Evolutionary conservation across 2,329 filamentous ascomycete species (phyloP), one percentile per base, ranked within the genome.

Genomic region (Trichoderma asperellum): DNA sequence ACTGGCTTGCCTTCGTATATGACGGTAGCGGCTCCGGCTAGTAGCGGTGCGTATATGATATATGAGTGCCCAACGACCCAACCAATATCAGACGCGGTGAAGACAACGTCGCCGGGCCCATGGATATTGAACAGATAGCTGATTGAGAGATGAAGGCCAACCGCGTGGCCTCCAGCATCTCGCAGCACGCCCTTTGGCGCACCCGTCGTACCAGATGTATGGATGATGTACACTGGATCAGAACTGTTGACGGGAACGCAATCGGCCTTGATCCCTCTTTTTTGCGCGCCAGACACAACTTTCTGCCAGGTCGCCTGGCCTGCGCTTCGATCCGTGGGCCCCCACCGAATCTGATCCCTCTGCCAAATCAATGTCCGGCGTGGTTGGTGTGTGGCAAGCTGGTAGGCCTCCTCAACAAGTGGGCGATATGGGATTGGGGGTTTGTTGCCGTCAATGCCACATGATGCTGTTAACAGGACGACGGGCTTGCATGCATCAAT

Each of bases 1-100:
- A 97, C 85, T 0, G 94, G 94, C 73, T 97, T 97, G n/a, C 94
- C 95, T 81, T 97, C 94, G 78, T 94, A 97, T 0, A 97, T 83
- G 1, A 97, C 88, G 0, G 93, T 97, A 1, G 94, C 90, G 2
- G 94, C 94, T 5, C 94, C 94, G 0, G 91, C 88, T 1, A 97
- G 86, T 6, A 98, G 86, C 14, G 94, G 94, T 4, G 89, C 94
- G 76, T 97, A 97, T 14, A 97, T 83, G 72, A 97, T 97, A 77
- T 96, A 97, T 6, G 89, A 91, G 77, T 94, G 80, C 18, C 80
- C 80, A 11, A 81, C 80, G 6, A 82, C 93, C 95, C 94, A 97
- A 37, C 94, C 95, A 68, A 97, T 95, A 76, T 98, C 94, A 16
- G 90, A 93, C 1, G 91, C 91, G 6, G 89, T 92, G 77, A 93